Conservation (phyloP, 306 rosid genomes). For the Leucaena leucocephala region DNA sequence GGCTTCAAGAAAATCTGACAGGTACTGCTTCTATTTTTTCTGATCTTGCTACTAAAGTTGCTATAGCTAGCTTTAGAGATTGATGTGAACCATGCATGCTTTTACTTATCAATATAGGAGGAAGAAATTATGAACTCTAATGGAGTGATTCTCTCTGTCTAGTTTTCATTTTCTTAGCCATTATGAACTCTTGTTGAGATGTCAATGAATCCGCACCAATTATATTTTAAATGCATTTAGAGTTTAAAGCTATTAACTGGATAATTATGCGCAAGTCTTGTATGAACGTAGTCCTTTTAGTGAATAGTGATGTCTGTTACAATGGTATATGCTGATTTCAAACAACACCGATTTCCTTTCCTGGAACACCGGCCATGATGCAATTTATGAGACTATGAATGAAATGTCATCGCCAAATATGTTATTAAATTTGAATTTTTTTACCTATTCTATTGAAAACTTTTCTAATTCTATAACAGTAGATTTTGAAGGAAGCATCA, state of each 20-base stretch:
- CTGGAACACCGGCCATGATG: conserved; percentile 13
- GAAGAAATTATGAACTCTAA: neutral
- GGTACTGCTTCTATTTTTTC: conserved; percentile 47
- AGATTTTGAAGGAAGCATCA: conserved; percentile 30
- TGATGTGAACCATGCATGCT: conserved; percentile 20
- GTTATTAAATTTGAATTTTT: neutral
- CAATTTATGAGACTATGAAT: conserved; percentile 29
- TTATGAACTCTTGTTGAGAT: conserved; percentile 12
- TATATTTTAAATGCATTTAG: neutral
- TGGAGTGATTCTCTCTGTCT: too few species aligned
- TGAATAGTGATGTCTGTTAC: conserved; percentile 23
- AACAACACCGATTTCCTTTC: conserved; percentile 11
- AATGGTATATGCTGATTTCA: conserved; percentile 11
- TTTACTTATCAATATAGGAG: conserved; percentile 23
- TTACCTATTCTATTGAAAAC: neutral
- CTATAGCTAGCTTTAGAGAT: conserved; percentile 11
- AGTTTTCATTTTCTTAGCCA: neutral
- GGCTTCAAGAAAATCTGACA: conserved; percentile 97
- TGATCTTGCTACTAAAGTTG: conserved; percentile 28
- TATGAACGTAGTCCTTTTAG: neutral
- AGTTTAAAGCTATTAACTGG: conserved; percentile 3
- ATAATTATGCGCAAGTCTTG: neutral
- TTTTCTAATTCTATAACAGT: conserved; percentile 13
- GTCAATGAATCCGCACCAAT: conserved; percentile 9
- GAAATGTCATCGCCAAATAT: conserved; percentile 7